These are phyloP conservation scores for Ophiocordyceps robertsii DNA, from an alignment of 2,329 filamentous ascomycete genomes.

Conservation along the genomic window DNA sequence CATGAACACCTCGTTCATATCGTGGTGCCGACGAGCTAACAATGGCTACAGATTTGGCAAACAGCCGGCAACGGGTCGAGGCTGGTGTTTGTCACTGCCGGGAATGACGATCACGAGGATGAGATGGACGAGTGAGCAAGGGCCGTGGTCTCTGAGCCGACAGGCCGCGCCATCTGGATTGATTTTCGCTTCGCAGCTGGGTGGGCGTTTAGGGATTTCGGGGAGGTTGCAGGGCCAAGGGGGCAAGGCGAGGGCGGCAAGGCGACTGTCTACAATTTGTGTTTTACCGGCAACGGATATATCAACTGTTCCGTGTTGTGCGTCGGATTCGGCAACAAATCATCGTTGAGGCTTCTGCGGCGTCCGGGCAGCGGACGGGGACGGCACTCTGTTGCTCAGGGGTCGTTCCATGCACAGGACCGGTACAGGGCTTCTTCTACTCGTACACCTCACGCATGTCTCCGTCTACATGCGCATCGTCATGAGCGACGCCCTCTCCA, in stretches of 20 bases:
- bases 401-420: conserved; percentile 8
- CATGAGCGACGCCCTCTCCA: conserved; percentile 54
- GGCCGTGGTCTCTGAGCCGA: too few relatives aligned
- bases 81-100: conserved; percentile 55
- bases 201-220: neutral
- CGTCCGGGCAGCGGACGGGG: too few relatives aligned
- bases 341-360: too few relatives aligned
- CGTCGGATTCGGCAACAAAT: too few relatives aligned
- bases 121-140: conserved; percentile 26
- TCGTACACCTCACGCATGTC: conserved; percentile 14
- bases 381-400: conserved; percentile 2
- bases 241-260: neutral
- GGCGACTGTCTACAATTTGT: neutral
- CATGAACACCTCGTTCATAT: neutral
- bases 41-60: conserved; percentile 55
- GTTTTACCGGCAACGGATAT: neutral
- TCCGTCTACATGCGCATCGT: conserved; percentile 28
- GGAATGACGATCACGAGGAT: conserved; percentile 33
- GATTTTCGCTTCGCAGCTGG: neutral
- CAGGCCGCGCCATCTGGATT: neutral
- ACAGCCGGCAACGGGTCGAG: conserved; percentile 56
- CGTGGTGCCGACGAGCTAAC: conserved; percentile 21
- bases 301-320: too few relatives aligned
- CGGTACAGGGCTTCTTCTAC: conserved; percentile 1
- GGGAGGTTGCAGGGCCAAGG: neutral